Conservation (phyloP, 768 basidiomycete species). For the Stropharia rugosoannulata region DNA sequence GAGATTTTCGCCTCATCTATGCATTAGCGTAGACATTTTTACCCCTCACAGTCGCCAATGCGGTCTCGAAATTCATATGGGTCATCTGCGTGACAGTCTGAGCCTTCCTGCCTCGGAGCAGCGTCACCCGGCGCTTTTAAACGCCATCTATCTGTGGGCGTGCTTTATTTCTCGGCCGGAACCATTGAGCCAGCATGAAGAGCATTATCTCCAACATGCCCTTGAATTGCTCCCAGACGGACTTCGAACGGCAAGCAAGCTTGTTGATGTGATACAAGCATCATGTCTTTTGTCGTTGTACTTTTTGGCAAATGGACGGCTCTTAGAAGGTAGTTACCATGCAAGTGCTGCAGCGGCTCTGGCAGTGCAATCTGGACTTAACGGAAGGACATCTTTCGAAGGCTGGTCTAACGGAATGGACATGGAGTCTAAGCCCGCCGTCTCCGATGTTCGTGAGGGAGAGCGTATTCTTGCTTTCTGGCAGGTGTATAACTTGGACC, state of each 20-base stretch:
- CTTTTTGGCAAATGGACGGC: slow-evolving; percentile 73
- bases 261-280: slow-evolving; percentile 73
- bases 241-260: slow-evolving; percentile 51
- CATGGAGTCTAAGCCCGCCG: slow-evolving; percentile 56
- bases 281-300: slow-evolving; percentile 76
- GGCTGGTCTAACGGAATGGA: slow-evolving; percentile 33
- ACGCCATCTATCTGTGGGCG: slow-evolving; percentile 81
- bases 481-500: slow-evolving; percentile 81
- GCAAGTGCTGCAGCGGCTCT: slow-evolving; percentile 72
- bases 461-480: slow-evolving; percentile 78
- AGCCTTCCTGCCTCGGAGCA: slow-evolving; percentile 53
- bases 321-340: slow-evolving; percentile 79
- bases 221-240: slow-evolving; percentile 65
- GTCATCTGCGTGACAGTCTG: slow-evolving; percentile 61
- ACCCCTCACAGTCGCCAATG: slow-evolving; percentile 74
- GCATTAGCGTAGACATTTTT: slow-evolving; percentile 67
- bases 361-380: slow-evolving; percentile 72
- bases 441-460: slow-evolving; percentile 60
- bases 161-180: slow-evolving; percentile 78
- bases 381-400: slow-evolving; percentile 38
- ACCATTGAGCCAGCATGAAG: slow-evolving; percentile 68
- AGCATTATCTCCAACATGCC: slow-evolving; percentile 64
- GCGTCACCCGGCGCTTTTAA: slow-evolving; percentile 75
- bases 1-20: neutral
- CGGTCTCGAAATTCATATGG: slow-evolving; percentile 69